Evolutionary conservation across 129 eudicot species (phyloP).

Genomic region (Lonicera japonica): DNA sequence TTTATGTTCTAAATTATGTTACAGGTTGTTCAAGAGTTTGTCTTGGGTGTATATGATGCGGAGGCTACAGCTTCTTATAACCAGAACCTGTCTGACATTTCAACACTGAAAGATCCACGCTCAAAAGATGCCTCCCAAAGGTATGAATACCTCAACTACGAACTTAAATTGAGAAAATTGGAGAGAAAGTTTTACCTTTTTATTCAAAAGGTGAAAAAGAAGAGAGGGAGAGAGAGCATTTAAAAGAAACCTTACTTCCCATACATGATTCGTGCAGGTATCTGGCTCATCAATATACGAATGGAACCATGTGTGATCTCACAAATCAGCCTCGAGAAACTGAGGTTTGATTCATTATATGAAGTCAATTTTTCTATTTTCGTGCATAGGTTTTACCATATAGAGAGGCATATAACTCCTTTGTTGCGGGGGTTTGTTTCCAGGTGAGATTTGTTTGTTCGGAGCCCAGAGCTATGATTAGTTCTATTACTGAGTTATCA

Average conservation of each 20-base stretch:
- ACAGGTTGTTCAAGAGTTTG: constrained; percentile 80
- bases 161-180: background rate
- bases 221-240: background rate
- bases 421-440: constrained; percentile 2
- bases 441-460: constrained; percentile 97
- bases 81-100: constrained; percentile 68
- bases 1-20: constrained; percentile 1
- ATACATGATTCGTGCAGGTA: constrained; percentile 46
- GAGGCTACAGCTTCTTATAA: constrained; percentile 85
- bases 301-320: constrained; percentile 90
- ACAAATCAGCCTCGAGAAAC: constrained; percentile 89
- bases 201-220: background rate
- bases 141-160: constrained; percentile 26
- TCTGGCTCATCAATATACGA: constrained; percentile 81
- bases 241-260: background rate
- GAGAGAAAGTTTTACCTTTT: background rate
- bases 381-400: background rate
- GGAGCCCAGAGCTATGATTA: constrained; percentile 90
- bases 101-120: constrained; percentile 92
- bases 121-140: constrained; percentile 94
- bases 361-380: background rate
- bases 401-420: background rate
- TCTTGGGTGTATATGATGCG: constrained; percentile 74
- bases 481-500: constrained; percentile 82
- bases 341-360: constrained; percentile 43